These are phyloP conservation scores for Orobanche coerulescens DNA, from an alignment of 257 asterid species.

Conservation along the genomic window DNA sequence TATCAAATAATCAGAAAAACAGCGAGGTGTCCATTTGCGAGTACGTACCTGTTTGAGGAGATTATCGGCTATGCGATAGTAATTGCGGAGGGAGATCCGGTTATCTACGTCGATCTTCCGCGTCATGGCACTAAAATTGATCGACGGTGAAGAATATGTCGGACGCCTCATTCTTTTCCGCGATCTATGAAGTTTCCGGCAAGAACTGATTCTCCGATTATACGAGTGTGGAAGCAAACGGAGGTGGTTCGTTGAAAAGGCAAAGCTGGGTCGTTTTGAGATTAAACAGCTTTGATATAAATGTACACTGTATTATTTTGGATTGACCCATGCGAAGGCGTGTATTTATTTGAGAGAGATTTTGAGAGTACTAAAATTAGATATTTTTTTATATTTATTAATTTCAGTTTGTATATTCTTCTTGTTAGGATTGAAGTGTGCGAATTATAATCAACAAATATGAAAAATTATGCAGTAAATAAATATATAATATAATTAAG, in stretches of 20 bases:
- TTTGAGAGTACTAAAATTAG: no score
- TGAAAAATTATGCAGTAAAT: no score
- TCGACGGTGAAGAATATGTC: conserved; percentile 35
- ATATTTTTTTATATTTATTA: no score
- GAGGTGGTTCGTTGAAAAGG: conserved; percentile 6
- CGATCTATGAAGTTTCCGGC: no score
- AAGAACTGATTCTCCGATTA: conserved; percentile 17
- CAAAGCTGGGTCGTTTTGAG: conserved; percentile 26
- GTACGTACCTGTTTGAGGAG: conserved; percentile 76
- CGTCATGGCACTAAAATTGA: conserved; percentile 36
- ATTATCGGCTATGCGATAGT: conserved; percentile 80
- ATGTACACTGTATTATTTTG: conserved; percentile 30
- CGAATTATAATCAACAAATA: no score
- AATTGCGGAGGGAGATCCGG: conserved; percentile 73
- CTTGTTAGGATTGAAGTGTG: no score
- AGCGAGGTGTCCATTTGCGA: not conserved
- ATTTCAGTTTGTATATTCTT: no score
- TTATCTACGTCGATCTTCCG: conserved; percentile 60
- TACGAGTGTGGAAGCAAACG: conserved; percentile 13
- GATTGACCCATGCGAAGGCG: conserved; percentile 3
- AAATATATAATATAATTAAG: no score
- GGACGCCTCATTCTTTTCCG: conserved; percentile 63
- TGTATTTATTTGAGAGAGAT: no score
- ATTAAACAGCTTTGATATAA: conserved; percentile 13
- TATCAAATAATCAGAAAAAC: not conserved